Evolutionary conservation across 148 eudicot genomes (phyloP).

Genomic region (Cornus florida): DNA sequence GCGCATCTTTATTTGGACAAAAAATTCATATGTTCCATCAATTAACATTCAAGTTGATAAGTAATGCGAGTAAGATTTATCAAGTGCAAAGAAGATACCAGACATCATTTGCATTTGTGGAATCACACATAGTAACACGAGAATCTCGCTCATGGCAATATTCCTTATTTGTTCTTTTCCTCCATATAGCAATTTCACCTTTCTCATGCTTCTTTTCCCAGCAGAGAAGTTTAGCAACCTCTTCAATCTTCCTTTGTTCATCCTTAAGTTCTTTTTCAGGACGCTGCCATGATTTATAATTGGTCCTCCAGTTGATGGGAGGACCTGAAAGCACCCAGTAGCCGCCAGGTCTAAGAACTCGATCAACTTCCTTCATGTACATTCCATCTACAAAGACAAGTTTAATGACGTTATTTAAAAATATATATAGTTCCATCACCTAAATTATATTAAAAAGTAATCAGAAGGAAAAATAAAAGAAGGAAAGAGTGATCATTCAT

Average conservation of each 20-base stretch:
- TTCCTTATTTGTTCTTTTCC: constrained; percentile 30
- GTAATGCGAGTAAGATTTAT: neutral
- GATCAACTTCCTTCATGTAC: constrained; percentile 65
- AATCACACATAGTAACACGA: constrained; percentile 43
- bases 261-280: constrained; percentile 52
- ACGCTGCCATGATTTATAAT: constrained; percentile 45
- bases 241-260: constrained; percentile 51
- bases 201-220: constrained; percentile 61
- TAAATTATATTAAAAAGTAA: neutral
- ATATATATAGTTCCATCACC: neutral
- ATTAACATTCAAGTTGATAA: neutral
- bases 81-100: constrained; percentile 31
- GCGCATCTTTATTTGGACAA: neutral
- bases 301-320: constrained; percentile 53
- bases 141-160: constrained; percentile 42
- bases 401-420: neutral
- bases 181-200: constrained; percentile 61
- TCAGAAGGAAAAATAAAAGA: neutral
- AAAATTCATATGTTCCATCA: neutral
- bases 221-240: constrained; percentile 52
- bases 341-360: constrained; percentile 59
- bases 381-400: constrained; percentile 36
- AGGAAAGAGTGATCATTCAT: constrained; percentile 1
- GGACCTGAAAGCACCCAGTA: constrained; percentile 63
- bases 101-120: constrained; percentile 40